Evolutionary conservation across 495 filamentous ascomycete species (phyloP), one percentile per base, ranked within the genome.

Genomic region (Penicillium antarcticum): DNA sequence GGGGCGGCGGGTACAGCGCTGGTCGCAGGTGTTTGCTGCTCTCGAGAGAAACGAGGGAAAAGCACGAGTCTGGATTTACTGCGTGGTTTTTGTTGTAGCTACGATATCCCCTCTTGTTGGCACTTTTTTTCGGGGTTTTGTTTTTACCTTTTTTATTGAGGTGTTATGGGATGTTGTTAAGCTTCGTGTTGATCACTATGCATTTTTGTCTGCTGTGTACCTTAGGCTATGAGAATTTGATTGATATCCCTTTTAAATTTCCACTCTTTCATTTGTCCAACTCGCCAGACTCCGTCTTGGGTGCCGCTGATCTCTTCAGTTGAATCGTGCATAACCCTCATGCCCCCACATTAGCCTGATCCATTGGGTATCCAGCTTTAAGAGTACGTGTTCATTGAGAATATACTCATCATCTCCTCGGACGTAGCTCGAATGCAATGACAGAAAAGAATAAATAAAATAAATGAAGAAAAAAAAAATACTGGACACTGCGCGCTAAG

Each of bases 21-120:
- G 62, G 62, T 61, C 61, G 58, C 50, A 35, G 26, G 19, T 17
- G n/a, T 45, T 38, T 33, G 32, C 50, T 14, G 48, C 45, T 31
- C 47, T 35, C 33, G 49, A 38, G 33, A 47, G 16, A 35, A 33
- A 42, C 32, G 38, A 48, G 9, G 32, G 2, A 43, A 42, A 50
- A 43, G 36, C 43, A 51, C 32, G 51, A 52, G 45, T 53, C 9
- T 53, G 43, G 46, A 45, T 23, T 32, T 26, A 19, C 23, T 38
- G 42, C 24, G 49, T 48, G 46, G 48, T 58, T 62, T 56, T 53
- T 37, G 41, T 51, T 48, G 53, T 63, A 43, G 59, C 53, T 57
- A 59, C 58, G 56, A 59, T 53, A 66, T 66, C 57, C 49, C 51
- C 55, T 60, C 26, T 53, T 55, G 51, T 53, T 53, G 55, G 39